These are phyloP conservation scores for Vitis hybrid DNA, from an alignment of 177 flowering plant species.

Conservation along the genomic window DNA sequence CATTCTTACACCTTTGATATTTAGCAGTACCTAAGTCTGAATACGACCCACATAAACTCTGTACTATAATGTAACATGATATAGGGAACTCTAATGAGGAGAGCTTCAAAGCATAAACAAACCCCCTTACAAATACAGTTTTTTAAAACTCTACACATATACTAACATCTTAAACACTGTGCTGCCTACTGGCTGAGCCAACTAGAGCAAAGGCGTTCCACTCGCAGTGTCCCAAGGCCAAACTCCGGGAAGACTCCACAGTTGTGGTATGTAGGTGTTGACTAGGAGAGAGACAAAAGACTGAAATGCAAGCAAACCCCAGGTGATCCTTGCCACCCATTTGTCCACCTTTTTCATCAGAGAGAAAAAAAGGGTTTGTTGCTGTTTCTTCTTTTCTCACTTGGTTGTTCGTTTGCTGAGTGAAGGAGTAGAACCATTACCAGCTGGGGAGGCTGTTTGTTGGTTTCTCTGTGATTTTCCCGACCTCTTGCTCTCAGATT, in stretches of 20 bases:
- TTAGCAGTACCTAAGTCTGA: no score
- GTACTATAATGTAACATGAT: no score
- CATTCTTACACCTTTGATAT: no score
- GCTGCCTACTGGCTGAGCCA: no score
- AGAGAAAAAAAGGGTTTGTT: not conserved
- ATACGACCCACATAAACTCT: no score
- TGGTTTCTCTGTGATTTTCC: constrained; percentile 44
- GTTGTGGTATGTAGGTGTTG: constrained; percentile 4
- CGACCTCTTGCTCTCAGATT: constrained; percentile 48
- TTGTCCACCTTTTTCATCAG: constrained; percentile 2
- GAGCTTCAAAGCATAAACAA: no score
- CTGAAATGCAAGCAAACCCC: not conserved
- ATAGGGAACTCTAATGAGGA: no score
- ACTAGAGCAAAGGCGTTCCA: no score
- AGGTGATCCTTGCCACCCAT: constrained; percentile 14
- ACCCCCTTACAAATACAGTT: no score
- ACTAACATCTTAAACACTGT: no score
- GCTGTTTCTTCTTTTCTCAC: constrained; percentile 2
- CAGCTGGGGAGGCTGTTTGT: constrained; percentile 22
- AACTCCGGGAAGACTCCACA: not conserved
- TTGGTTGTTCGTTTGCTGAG: constrained; percentile 5
- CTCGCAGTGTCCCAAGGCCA: no score
- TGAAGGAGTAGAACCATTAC: constrained; percentile 18
- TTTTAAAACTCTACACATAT: no score
- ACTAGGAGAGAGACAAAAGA: not conserved